A percentile compares a stretch with the other conserved stretches of the same genome.
These are phyloP conservation scores for Quercus dentata DNA, from an alignment of 306 rosid genomes.

Conservation along the genomic window DNA sequence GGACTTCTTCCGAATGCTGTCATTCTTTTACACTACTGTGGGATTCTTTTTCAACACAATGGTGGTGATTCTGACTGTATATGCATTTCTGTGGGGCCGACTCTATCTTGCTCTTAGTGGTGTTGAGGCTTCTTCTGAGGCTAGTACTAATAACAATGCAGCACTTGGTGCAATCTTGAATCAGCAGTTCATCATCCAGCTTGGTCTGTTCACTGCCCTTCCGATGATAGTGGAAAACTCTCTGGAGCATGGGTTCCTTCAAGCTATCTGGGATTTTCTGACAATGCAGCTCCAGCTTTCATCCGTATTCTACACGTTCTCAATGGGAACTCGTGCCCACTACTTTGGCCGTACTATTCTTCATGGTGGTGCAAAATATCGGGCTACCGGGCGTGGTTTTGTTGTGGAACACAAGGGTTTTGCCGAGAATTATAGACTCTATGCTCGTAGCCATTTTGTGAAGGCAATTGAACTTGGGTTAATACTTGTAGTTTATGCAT, in stretches of 20 bases:
- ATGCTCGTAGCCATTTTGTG: slow-evolving; percentile 88
- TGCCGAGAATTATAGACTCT: slow-evolving; percentile 88
- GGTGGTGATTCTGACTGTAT: slow-evolving; percentile 72
- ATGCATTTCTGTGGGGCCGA: slow-evolving; percentile 81
- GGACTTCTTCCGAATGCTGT: slow-evolving; percentile 81
- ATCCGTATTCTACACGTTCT: slow-evolving; percentile 82
- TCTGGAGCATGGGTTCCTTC: slow-evolving; percentile 81
- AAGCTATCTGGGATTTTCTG: slow-evolving; percentile 76
- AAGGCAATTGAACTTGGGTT: slow-evolving; percentile 87
- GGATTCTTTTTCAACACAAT: slow-evolving; percentile 82
- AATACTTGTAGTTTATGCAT: slow-evolving; percentile 63
- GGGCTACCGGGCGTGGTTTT: slow-evolving; percentile 94
- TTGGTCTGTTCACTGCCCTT: slow-evolving; percentile 81
- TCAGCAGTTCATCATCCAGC: slow-evolving; percentile 75
- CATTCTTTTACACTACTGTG: slow-evolving; percentile 78
- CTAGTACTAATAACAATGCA: slow-evolving; percentile 36
- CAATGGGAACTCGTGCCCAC: slow-evolving; percentile 82
- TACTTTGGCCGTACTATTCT: slow-evolving; percentile 81
- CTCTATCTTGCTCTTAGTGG: slow-evolving; percentile 84
- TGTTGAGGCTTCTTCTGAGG: slow-evolving; percentile 54
- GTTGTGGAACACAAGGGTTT: slow-evolving; percentile 83
- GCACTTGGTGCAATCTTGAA: slow-evolving; percentile 65
- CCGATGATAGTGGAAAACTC: slow-evolving; percentile 91
- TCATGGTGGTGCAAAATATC: slow-evolving; percentile 89
- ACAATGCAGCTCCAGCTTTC: slow-evolving; percentile 92